Conservation (phyloP, 2,329 filamentous ascomycete genomes). For the Alternaria rosae region DNA sequence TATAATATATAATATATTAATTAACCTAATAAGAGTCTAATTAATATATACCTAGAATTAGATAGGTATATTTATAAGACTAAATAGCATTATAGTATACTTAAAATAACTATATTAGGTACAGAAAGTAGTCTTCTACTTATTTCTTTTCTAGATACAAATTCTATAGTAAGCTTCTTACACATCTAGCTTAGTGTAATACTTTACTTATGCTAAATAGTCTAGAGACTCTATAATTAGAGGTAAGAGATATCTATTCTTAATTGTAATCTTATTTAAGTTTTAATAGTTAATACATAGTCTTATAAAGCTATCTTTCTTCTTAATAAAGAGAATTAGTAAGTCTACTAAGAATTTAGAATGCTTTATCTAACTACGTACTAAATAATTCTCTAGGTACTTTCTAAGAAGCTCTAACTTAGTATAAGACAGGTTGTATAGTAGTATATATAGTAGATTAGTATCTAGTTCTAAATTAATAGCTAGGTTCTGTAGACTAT, state of each 20-base stretch:
- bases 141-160: neutral
- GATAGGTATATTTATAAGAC: neutral
- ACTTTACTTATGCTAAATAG: neutral
- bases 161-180: neutral
- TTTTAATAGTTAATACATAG: neutral
- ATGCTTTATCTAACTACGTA: neutral
- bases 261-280: neutral
- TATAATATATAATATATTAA: neutral
- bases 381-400: neutral
- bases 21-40: neutral
- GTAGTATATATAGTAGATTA: neutral
- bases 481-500: neutral
- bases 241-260: neutral
- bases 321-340: neutral
- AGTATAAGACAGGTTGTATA: neutral
- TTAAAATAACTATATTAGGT: neutral
- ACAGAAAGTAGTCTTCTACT: neutral
- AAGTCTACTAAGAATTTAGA: neutral
- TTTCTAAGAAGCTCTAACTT: neutral
- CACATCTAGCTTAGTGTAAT: neutral
- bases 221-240: neutral
- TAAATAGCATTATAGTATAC: neutral
- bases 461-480: neutral
- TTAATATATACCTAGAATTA: neutral
- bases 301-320: neutral